These are phyloP conservation scores for Microbotryomycetes sp. DNA, from an alignment of 1,284 basidiomycete genomes.

Conservation along the genomic window DNA sequence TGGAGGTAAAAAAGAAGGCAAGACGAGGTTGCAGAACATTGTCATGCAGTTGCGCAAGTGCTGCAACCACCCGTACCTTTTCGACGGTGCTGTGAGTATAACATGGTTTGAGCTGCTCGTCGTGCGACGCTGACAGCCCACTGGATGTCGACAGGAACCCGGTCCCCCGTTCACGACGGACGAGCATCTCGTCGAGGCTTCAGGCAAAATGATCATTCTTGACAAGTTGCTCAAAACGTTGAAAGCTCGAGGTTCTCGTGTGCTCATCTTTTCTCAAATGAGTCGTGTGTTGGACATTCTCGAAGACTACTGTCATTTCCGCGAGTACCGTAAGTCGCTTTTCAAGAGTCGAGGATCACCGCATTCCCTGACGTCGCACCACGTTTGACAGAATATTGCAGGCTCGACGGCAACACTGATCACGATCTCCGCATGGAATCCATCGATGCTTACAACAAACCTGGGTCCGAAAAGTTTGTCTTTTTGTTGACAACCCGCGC, in stretches of 20 bases:
- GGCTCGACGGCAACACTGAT: slow-evolving; percentile 91
- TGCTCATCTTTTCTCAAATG: slow-evolving; percentile 98
- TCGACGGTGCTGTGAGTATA: slow-evolving; percentile 68
- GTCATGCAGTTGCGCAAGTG: slow-evolving; percentile 83
- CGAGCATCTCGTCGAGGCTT: slow-evolving; percentile 90
- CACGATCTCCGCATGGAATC: slow-evolving; percentile 93
- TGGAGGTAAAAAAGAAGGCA: slow-evolving; percentile 96
- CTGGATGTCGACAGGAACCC: slow-evolving; percentile 58
- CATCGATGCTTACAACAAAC: slow-evolving; percentile 98
- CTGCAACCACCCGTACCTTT: slow-evolving; percentile 62
- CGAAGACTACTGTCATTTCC: slow-evolving; percentile 95
- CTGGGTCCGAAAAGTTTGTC: slow-evolving; percentile 90
- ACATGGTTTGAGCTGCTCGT: not conserved
- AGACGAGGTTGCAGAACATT: slow-evolving; percentile 95
- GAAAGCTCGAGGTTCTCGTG: slow-evolving; percentile 88
- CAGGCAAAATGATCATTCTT: slow-evolving; percentile 95
- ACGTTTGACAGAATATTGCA: slow-evolving; percentile 69
- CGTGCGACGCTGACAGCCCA: slow-evolving; percentile 1
- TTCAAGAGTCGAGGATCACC: not conserved
- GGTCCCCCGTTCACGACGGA: slow-evolving; percentile 98
- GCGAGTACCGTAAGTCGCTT: slow-evolving; percentile 65
- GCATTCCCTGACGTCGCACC: not conserved
- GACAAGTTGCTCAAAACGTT: slow-evolving; percentile 85
- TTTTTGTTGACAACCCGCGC: slow-evolving; percentile 96
- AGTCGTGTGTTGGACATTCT: slow-evolving; percentile 90